phyloP scores from a whole-genome alignment of 805 yeast genomes.

The Candida loeiensis region DNA sequence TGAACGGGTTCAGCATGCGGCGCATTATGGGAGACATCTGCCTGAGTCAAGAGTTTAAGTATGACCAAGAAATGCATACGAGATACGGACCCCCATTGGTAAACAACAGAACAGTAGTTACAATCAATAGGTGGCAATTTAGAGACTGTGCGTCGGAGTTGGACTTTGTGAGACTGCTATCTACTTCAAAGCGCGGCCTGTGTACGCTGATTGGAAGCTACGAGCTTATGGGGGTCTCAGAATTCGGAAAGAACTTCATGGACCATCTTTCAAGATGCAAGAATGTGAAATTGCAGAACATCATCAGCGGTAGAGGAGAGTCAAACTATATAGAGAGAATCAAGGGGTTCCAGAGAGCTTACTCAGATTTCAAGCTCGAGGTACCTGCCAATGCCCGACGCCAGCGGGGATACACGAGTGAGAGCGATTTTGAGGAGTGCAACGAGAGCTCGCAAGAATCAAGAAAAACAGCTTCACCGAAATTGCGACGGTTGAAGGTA shows the following conservation, averaged over 20 bases:
- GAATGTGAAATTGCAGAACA: conserved; percentile 22
- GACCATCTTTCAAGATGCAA: conserved; percentile 12
- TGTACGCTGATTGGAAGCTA: conserved; percentile 9
- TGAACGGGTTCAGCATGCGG: conserved; percentile 35
- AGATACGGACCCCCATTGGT: conserved; percentile 14
- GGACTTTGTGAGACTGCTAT: conserved; percentile 12
- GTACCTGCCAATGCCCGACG: conserved; percentile 10
- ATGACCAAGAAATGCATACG: conserved; percentile 14
- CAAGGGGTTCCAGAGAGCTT: conserved; percentile 22
- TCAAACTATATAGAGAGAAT: conserved; percentile 19
- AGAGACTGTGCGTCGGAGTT: conserved; percentile 28
- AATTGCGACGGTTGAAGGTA: neutral
- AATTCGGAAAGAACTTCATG: conserved; percentile 8
- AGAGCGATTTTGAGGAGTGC: conserved; percentile 6
- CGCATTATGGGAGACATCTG: conserved; percentile 41
- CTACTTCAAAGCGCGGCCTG: conserved; percentile 4
- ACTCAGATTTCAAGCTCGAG: conserved; percentile 11
- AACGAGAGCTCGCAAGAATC: neutral
- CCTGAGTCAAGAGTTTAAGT: conserved; percentile 10
- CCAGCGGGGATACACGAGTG: conserved; percentile 6
- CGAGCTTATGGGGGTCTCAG: conserved; percentile 10
- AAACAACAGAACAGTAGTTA: conserved; percentile 17
- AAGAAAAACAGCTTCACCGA: neutral
- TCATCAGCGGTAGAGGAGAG: conserved; percentile 27
- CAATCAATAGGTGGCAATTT: conserved; percentile 34